phyloP scores from a whole-genome alignment of 2,329 filamentous ascomycete genomes.

The Fusarium sp. region DNA sequence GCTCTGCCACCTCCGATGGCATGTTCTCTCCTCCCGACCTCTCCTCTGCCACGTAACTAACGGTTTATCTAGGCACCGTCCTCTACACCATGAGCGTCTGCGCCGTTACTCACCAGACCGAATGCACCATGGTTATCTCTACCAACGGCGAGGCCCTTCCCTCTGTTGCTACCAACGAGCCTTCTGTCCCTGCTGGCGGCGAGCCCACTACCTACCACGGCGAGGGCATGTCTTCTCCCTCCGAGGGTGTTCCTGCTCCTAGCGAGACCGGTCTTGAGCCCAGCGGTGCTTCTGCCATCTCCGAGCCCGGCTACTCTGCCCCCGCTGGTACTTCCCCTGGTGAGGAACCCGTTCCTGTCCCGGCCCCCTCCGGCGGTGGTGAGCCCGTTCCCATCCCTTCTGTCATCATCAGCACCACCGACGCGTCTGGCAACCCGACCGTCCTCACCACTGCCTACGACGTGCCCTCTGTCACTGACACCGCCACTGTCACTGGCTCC shows the following conservation, averaged over 20 bases:
- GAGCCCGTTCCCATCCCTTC: slow-evolving; percentile 27
- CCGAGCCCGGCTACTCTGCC: slow-evolving; percentile 32
- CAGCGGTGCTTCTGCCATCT: slow-evolving; percentile 12
- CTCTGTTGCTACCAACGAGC: slow-evolving; percentile 16
- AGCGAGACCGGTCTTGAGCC: slow-evolving; percentile 26
- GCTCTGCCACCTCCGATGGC: slow-evolving; percentile 54
- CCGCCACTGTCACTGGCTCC: slow-evolving; percentile 35
- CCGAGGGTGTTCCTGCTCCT: slow-evolving; percentile 18
- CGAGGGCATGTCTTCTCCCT: slow-evolving; percentile 29
- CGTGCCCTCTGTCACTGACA: slow-evolving; percentile 37
- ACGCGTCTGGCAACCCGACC: slow-evolving; percentile 35
- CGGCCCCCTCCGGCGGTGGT: slow-evolving; percentile 27
- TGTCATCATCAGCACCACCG: slow-evolving; percentile 42
- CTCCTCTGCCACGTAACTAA: not conserved
- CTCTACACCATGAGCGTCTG: slow-evolving; percentile 57
- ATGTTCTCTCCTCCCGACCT: slow-evolving; percentile 13
- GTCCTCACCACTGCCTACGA: slow-evolving; percentile 38
- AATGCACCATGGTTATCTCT: slow-evolving; percentile 52
- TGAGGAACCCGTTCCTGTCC: slow-evolving; percentile 24
- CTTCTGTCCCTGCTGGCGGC: slow-evolving; percentile 30
- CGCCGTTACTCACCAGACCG: slow-evolving; percentile 54
- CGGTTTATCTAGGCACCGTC: slow-evolving; percentile 47
- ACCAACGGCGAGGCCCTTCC: slow-evolving; percentile 40
- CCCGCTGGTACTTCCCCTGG: slow-evolving; percentile 23
- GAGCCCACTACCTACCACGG: slow-evolving; percentile 36